Base-by-base conservation (phyloP, 75 land plant genomes). In the Pinus albicaulis region DNA sequence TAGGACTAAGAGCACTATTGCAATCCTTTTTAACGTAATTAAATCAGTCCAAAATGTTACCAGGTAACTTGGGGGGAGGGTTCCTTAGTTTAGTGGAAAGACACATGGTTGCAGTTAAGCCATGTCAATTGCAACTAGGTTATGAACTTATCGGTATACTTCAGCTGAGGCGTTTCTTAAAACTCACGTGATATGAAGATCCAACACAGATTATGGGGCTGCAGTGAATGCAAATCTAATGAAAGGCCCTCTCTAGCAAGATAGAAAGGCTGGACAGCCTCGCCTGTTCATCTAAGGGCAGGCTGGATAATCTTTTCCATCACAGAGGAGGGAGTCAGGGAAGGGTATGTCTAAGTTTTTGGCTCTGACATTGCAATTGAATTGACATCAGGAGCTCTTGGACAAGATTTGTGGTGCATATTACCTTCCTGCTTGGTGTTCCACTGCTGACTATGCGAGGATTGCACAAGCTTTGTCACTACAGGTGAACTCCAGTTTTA, bases 361-460 rank as follows among this genome's bases (percentile, higher is more conserved):
- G 52, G 2, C 53, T 48, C 53, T 48, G 53, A 48, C 53, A 48
- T 48, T 48, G 53, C 12, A 48, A 20, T 19, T 59, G 7, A 31
- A 56, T 76, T 23, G 34, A 24, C 28, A 15, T 34, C 87, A 84
- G 81, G 60, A 81, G 10, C 89, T 98, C 25, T 76, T 98, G 78
- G 79, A 91, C 68, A 95, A 84, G 83, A 90, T 98, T 14, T 95
- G 96, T 76, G 79, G 88, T 75, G 94, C 89, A 12, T 95, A 75
- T 76, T 95, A 93, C 77, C 87, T 98, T 73, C 99, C 98, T 19
- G 91, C 86, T 1, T 98, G 99, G 99, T 98, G 99, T 65, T 89
- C 99, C 7, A 75, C 92, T 72, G 85, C 91, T 38, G 95, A 98
- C 74, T 98, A 98, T 79, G 86, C 95, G 55, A 82, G 86, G 58